phyloP scores from a whole-genome alignment of 208 protist genomes.

The Wallacemonas sp. region DNA sequence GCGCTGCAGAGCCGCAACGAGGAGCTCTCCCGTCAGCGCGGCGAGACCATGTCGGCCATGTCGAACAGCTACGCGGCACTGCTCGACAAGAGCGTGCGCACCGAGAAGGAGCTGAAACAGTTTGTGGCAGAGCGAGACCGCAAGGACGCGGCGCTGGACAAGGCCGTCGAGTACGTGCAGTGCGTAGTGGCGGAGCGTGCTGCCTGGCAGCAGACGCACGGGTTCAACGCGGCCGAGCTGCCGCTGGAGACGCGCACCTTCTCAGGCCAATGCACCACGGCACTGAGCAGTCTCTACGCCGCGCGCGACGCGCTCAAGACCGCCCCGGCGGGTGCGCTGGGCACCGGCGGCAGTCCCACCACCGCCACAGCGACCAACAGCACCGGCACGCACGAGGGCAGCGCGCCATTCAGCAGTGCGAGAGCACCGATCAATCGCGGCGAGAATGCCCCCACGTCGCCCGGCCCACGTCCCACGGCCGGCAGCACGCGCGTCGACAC shows the following conservation, averaged over 20 bases:
- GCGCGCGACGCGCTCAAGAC: constrained; percentile 14
- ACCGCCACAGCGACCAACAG: background rate
- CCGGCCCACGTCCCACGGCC: background rate
- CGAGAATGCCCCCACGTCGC: background rate
- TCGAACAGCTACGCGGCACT: constrained; percentile 45
- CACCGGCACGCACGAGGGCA: background rate
- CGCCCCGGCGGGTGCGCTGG: constrained; percentile 15
- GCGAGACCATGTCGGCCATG: constrained; percentile 50
- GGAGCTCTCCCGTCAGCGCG: constrained; percentile 48
- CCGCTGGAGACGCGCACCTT: constrained; percentile 50
- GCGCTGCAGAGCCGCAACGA: constrained; percentile 25
- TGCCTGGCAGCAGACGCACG: constrained; percentile 61
- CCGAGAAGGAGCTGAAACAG: constrained; percentile 57
- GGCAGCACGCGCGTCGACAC: background rate
- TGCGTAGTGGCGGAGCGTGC: constrained; percentile 68
- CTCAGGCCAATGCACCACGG: constrained; percentile 34
- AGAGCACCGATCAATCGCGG: background rate
- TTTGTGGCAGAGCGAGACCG: constrained; percentile 53
- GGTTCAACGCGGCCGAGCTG: constrained; percentile 61
- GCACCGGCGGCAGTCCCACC: constrained; percentile 19
- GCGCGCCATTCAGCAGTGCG: too few species aligned
- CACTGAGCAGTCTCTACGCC: constrained; percentile 38
- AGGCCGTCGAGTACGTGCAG: constrained; percentile 68
- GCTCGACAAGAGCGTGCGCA: constrained; percentile 46
- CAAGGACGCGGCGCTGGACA: constrained; percentile 59